Conservation (phyloP, 352 stramenopile species). For the Pythium graminicola region DNA sequence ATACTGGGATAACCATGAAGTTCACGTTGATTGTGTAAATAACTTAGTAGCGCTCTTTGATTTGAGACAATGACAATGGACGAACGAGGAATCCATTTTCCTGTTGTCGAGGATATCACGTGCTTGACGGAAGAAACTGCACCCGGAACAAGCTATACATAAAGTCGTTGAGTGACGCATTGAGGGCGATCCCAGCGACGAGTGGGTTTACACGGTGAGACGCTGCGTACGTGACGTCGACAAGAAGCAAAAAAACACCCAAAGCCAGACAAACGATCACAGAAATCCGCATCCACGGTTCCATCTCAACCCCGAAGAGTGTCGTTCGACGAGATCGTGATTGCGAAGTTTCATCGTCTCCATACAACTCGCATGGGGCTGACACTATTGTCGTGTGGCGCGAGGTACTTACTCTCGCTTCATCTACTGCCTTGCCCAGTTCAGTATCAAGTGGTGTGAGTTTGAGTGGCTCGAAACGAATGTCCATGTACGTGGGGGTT, state of each 20-base stretch:
- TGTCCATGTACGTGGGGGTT: constrained; percentile 8
- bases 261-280: background rate
- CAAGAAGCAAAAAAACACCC: background rate
- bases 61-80: no score
- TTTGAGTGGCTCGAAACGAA: constrained; percentile 4
- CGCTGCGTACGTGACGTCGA: constrained; percentile 1
- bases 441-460: background rate
- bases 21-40: no score
- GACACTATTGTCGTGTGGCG: constrained; percentile 11
- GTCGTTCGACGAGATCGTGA: background rate
- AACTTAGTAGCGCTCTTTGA: no score
- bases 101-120: background rate
- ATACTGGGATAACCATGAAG: no score
- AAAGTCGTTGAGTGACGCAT: constrained; percentile 6
- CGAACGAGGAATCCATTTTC: no score
- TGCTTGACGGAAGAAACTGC: background rate
- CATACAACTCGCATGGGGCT: background rate
- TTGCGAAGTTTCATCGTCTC: background rate
- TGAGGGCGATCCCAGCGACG: constrained; percentile 6
- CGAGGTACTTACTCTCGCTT: no score
- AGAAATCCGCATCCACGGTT: background rate
- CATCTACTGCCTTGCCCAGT: no score
- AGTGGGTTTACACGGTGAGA: background rate
- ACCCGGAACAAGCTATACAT: constrained; percentile 2
- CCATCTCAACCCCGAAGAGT: no score